Evolutionary conservation across 768 basidiomycete species (phyloP).

Genomic region (Kwoniella mangroviensis): DNA sequence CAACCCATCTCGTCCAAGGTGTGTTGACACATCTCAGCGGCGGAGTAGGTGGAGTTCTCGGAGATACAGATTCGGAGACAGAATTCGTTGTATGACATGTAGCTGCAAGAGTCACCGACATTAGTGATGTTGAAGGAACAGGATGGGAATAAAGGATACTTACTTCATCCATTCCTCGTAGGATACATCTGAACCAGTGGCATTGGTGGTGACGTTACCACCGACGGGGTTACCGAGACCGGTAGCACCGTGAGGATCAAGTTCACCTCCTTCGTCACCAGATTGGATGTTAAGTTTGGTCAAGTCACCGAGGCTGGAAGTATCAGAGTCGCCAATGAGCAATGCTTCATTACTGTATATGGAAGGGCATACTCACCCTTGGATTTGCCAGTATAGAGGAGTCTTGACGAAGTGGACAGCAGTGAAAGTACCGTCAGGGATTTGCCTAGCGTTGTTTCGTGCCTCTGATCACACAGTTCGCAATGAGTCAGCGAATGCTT

Average conservation of each 20-base stretch:
- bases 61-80: conserved; percentile 62
- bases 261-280: conserved; percentile 60
- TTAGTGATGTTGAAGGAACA: neutral
- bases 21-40: conserved; percentile 58
- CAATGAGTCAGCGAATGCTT: neutral
- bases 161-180: conserved; percentile 62
- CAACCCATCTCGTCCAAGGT: conserved; percentile 58
- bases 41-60: conserved; percentile 57
- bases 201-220: conserved; percentile 59
- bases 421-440: conserved; percentile 60
- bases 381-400: conserved; percentile 60
- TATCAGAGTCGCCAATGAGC: neutral
- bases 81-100: conserved; percentile 61
- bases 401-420: conserved; percentile 60
- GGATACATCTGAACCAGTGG: conserved; percentile 55
- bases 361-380: conserved; percentile 27
- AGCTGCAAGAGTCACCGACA: conserved; percentile 38
- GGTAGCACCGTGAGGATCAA: conserved; percentile 61
- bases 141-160: conserved; percentile 19
- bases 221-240: conserved; percentile 59
- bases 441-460: conserved; percentile 60
- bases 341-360: neutral
- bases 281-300: conserved; percentile 59
- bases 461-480: conserved; percentile 47
- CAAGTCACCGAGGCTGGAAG: conserved; percentile 62